Conservation (phyloP, 495 filamentous ascomycete genomes). For the Lepidopterella palustris region DNA sequence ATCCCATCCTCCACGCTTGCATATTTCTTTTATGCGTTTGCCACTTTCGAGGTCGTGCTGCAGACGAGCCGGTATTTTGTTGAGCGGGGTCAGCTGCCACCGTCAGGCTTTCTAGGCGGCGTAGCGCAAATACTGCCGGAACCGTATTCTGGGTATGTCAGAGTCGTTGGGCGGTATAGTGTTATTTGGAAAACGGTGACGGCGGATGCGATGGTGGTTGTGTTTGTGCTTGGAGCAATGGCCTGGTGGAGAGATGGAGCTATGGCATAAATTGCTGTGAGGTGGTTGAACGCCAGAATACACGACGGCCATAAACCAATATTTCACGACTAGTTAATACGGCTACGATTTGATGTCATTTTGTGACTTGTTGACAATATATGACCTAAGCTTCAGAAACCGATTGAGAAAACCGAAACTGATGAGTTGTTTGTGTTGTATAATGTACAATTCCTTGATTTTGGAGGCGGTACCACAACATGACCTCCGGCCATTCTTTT, state of each 20-base stretch:
- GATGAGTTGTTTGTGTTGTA: neutral
- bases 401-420: neutral
- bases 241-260: conserved; percentile 52
- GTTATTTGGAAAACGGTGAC: conserved; percentile 59
- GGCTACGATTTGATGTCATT: no score
- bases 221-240: conserved; percentile 71
- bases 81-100: conserved; percentile 46
- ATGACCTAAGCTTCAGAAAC: neutral
- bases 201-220: conserved; percentile 58
- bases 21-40: conserved; percentile 65
- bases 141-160: conserved; percentile 49
- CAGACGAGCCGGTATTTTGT: conserved; percentile 60
- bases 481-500: neutral
- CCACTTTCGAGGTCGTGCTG: conserved; percentile 70
- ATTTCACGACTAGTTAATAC: no score
- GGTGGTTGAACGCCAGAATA: neutral
- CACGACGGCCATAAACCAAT: no score
- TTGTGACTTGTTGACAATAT: no score
- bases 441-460: neutral
- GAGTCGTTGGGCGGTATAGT: conserved; percentile 58
- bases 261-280: neutral
- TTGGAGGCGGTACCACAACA: no score
- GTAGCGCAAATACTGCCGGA: conserved; percentile 53
- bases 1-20: conserved; percentile 21
- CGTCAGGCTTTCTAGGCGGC: conserved; percentile 48